phyloP scores from a whole-genome alignment of 192 early-diverging fungal species.

The Ambispora gerdemannii region DNA sequence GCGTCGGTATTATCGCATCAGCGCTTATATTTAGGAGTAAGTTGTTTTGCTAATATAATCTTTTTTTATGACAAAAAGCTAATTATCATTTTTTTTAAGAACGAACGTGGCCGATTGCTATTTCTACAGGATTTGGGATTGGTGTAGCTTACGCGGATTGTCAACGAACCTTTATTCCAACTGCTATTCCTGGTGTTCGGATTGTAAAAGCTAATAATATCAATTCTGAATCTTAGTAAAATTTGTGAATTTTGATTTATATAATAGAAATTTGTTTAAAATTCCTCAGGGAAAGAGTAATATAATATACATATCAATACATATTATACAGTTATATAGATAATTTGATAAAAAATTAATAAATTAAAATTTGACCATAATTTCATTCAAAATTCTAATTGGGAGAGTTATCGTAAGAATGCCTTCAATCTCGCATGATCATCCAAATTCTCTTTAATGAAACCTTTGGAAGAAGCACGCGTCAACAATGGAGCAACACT shows the following conservation, averaged over 20 bases:
- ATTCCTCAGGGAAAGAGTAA: too few relatives aligned
- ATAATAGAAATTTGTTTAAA: too few relatives aligned
- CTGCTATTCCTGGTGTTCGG: slow-evolving; percentile 46
- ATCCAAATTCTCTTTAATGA: slow-evolving; percentile 36
- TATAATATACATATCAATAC: too few relatives aligned
- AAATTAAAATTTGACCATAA: too few relatives aligned
- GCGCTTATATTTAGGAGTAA: slow-evolving; percentile 82
- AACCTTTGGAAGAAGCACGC: slow-evolving; percentile 60
- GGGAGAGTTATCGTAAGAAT: too few relatives aligned
- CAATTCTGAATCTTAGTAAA: too few relatives aligned
- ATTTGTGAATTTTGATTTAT: too few relatives aligned
- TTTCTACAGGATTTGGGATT: slow-evolving; percentile 76
- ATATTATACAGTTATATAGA: too few relatives aligned
- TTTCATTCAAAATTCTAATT: too few relatives aligned
- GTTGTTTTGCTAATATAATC: slow-evolving; percentile 27
- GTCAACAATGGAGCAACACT: slow-evolving; percentile 80
- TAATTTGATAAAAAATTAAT: too few relatives aligned
- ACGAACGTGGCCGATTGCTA: slow-evolving; percentile 82
- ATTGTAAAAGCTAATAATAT: slow-evolving; percentile 28
- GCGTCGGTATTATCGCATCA: slow-evolving; percentile 83
- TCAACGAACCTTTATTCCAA: slow-evolving; percentile 59
- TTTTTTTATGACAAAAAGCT: background rate
- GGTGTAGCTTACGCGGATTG: slow-evolving; percentile 81
- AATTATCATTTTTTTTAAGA: slow-evolving; percentile 44
- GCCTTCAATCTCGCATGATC: slow-evolving; percentile 24